phyloP scores from a whole-genome alignment of 306 rosid genomes.

The Delonix regia region DNA sequence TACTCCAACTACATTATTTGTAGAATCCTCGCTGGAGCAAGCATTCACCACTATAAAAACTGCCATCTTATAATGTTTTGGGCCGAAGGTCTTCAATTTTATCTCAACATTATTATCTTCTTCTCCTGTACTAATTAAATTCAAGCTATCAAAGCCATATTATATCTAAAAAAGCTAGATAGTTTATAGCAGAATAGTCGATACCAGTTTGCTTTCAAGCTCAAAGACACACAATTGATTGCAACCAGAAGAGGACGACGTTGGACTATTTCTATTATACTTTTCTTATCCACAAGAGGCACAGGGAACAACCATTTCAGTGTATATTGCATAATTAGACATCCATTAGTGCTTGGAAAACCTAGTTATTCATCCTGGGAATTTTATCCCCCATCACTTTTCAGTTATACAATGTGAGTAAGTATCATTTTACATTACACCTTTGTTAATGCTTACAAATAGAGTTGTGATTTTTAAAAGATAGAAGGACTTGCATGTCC shows the following conservation, averaged over 20 bases:
- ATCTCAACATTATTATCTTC: constrained; percentile 94
- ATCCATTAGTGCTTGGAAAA: constrained; percentile 16
- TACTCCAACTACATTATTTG: constrained; percentile 78
- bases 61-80: constrained; percentile 60
- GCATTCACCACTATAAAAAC: constrained; percentile 88
- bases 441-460: neutral
- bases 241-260: constrained; percentile 15
- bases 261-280: constrained; percentile 13
- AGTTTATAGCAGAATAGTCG: constrained; percentile 17
- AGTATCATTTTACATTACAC: neutral
- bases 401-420: neutral
- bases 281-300: neutral
- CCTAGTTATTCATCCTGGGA: neutral
- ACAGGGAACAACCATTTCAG: neutral
- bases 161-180: constrained; percentile 39
- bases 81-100: constrained; percentile 85
- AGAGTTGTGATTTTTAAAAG: constrained; percentile 11
- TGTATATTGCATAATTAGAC: constrained; percentile 14
- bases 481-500: constrained; percentile 1
- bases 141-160: constrained; percentile 38
- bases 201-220: constrained; percentile 39
- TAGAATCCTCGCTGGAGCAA: constrained; percentile 86
- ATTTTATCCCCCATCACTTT: neutral
- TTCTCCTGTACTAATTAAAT: constrained; percentile 79
- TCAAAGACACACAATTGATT: neutral